phyloP scores from a whole-genome alignment of 306 rosid genomes.

The Sicyos edulis region DNA sequence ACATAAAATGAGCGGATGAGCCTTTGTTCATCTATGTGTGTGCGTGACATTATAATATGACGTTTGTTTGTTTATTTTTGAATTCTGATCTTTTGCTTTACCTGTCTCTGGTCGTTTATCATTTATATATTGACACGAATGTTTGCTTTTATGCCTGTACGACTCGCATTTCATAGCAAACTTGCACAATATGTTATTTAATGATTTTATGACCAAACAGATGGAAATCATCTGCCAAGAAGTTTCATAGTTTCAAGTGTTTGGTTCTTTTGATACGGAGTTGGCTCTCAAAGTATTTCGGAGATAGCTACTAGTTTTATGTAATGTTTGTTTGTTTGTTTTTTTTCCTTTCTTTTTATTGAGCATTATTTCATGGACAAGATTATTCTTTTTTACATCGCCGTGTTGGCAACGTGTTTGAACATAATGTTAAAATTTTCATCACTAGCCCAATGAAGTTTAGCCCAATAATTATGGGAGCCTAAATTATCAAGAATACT shows the following conservation, averaged over 20 bases:
- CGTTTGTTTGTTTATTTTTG: neutral
- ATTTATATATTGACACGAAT: neutral
- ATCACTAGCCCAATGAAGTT: no score
- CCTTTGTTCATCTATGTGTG: neutral
- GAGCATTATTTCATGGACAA: neutral
- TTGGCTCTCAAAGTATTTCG: neutral
- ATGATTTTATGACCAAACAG: neutral
- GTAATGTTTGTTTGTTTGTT: no score
- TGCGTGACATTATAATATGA: neutral
- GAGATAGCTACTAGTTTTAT: neutral
- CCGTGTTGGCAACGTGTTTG: neutral
- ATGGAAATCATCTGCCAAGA: neutral
- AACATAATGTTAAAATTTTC: no score
- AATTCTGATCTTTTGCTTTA: neutral
- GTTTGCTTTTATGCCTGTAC: conserved; percentile 5
- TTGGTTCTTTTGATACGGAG: conserved; percentile 3
- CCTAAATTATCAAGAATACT: no score
- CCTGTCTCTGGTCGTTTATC: neutral
- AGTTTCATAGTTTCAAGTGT: conserved; percentile 5
- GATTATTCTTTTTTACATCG: neutral
- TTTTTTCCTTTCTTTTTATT: neutral
- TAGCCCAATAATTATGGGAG: no score
- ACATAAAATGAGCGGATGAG: neutral
- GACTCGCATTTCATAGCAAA: neutral
- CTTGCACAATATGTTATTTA: conserved; percentile 8